Evolutionary conservation across 2,329 filamentous ascomycete species (phyloP).

Genomic region (Colletotrichum sp.): DNA sequence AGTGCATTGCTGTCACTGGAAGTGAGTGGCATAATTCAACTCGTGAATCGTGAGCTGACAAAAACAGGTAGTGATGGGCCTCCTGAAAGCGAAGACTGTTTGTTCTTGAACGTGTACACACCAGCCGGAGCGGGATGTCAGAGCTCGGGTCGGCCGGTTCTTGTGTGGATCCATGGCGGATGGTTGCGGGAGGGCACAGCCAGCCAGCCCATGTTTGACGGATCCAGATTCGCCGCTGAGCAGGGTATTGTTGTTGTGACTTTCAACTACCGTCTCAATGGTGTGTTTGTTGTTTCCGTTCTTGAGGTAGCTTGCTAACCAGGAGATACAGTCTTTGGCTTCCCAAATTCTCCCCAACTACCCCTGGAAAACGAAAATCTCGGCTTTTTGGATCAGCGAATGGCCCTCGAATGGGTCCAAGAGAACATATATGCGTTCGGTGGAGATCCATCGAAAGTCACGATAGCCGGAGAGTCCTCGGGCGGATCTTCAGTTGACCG

Average conservation of each 20-base stretch:
- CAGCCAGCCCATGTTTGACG: conserved; percentile 1
- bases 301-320: background rate
- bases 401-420: conserved; percentile 64
- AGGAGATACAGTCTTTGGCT: background rate
- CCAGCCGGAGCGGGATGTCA: conserved; percentile 23
- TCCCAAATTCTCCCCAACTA: background rate
- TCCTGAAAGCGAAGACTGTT: conserved; percentile 35
- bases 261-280: conserved; percentile 2
- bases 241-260: conserved; percentile 9
- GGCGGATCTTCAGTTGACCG: conserved; percentile 56
- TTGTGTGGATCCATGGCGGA: conserved; percentile 21
- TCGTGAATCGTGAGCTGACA: background rate
- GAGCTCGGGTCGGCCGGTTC: conserved; percentile 1
- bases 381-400: conserved; percentile 61
- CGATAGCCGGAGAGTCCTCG: conserved; percentile 63
- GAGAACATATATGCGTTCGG: conserved; percentile 68
- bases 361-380: conserved; percentile 41
- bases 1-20: background rate
- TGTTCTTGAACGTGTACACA: conserved; percentile 36
- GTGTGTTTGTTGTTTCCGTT: background rate
- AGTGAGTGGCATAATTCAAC: background rate
- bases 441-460: conserved; percentile 65
- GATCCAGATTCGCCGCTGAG: background rate
- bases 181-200: conserved; percentile 2
- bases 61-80: background rate